Evolutionary conservation across 148 eudicot genomes (phyloP).

Genomic region (Chenopodium suecicum): DNA sequence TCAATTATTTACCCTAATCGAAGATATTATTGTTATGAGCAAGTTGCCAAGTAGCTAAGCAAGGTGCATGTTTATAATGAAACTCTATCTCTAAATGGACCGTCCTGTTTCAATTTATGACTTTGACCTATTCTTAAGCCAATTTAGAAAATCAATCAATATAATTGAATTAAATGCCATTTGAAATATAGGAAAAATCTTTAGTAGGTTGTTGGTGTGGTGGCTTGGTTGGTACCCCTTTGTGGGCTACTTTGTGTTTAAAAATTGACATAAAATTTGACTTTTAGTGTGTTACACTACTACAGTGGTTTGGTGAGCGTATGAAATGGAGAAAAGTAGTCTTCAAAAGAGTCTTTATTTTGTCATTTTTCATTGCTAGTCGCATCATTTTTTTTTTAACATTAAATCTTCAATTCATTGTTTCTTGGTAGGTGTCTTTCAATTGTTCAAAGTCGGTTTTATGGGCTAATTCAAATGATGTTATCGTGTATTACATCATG

Average conservation of each 20-base stretch:
- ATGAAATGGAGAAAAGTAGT: slow-evolving; percentile 1
- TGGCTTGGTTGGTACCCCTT: neutral
- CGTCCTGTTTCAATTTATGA: neutral
- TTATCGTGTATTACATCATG: neutral
- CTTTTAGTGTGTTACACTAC: slow-evolving; percentile 1
- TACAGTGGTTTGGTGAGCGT: slow-evolving; percentile 4
- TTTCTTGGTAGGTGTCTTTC: slow-evolving; percentile 4
- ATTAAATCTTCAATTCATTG: neutral
- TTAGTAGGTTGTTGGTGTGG: neutral
- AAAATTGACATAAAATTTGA: neutral
- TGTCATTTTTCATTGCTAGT: slow-evolving; percentile 4
- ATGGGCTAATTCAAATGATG: slow-evolving; percentile 4
- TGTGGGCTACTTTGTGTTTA: neutral
- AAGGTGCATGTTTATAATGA: neutral
- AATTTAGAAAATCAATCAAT: neutral
- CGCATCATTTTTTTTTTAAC: neutral
- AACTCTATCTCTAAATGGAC: neutral
- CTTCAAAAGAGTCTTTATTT: neutral
- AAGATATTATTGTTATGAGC: neutral
- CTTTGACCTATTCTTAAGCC: neutral
- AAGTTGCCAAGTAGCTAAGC: neutral
- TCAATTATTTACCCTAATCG: neutral
- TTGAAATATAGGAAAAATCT: neutral
- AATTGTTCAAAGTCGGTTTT: neutral
- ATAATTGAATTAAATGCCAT: neutral